A percentile compares a stretch with the other conserved stretches of the same genome.
phyloP scores from a whole-genome alignment of 805 yeast species.

The Ogataea ganodermae region DNA sequence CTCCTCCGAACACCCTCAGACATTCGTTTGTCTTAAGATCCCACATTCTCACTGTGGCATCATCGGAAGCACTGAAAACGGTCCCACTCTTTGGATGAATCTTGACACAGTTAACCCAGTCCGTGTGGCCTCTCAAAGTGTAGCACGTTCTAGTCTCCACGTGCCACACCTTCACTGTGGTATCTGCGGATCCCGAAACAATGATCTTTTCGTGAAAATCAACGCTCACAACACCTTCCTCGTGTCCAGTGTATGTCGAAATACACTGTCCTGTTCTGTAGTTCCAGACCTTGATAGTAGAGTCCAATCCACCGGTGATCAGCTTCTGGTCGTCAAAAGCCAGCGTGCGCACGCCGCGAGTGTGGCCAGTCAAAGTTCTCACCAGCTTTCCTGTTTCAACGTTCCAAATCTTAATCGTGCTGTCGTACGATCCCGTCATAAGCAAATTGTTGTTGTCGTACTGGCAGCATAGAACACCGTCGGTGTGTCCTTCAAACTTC shows the following conservation, averaged over 20 bases:
- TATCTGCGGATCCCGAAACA: conserved; percentile 92
- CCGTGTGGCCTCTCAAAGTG: conserved; percentile 90
- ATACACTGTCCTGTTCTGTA: conserved; percentile 92
- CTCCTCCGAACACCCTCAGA: conserved; percentile 75
- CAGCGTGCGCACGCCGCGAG: conserved; percentile 80
- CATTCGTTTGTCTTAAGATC: conserved; percentile 80
- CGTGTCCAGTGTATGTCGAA: conserved; percentile 91
- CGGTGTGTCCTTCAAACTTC: conserved; percentile 78
- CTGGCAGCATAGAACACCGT: conserved; percentile 86
- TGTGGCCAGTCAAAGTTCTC: conserved; percentile 83
- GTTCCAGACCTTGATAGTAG: conserved; percentile 94
- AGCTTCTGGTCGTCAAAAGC: conserved; percentile 87
- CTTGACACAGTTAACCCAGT: conserved; percentile 88
- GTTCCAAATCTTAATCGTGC: conserved; percentile 92
- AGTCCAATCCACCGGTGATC: conserved; percentile 89
- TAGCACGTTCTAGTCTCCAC: conserved; percentile 91
- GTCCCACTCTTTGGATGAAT: conserved; percentile 78
- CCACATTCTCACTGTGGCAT: conserved; percentile 93
- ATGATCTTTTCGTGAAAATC: conserved; percentile 80
- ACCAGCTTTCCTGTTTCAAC: conserved; percentile 74
- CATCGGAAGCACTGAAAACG: conserved; percentile 87
- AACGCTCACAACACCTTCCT: conserved; percentile 79
- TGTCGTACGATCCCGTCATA: conserved; percentile 91
- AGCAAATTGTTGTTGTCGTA: conserved; percentile 73
- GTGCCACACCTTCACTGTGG: conserved; percentile 94